Conservation (phyloP, 2,329 filamentous ascomycete species). For the Alternaria panax region DNA sequence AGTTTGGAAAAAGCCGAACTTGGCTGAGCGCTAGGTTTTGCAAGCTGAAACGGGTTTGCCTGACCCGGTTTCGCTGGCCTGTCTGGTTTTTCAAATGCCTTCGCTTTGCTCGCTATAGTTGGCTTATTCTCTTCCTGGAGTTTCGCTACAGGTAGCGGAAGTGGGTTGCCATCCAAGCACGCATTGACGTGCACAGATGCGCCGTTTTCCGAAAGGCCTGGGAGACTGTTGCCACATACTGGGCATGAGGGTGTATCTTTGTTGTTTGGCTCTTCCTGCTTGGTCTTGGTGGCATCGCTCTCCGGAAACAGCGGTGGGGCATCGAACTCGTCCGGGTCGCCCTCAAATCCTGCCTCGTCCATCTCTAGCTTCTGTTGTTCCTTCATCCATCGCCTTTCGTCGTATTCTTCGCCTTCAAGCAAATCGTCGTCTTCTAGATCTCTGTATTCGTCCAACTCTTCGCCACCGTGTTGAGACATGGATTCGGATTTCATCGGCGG, state of each 20-base stretch:
- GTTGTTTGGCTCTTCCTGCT: conserved; percentile 19
- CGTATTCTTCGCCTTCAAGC: conserved; percentile 60
- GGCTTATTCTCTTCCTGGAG: conserved; percentile 14
- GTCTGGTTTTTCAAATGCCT: conserved; percentile 72
- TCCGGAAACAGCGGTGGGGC: conserved; percentile 44
- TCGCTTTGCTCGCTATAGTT: conserved; percentile 29
- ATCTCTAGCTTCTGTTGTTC: conserved; percentile 67
- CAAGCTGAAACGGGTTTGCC: conserved; percentile 74
- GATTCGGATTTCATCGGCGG: conserved; percentile 55
- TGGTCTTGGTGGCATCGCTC: conserved; percentile 19
- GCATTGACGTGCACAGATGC: conserved; percentile 87
- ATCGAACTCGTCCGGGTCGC: conserved; percentile 63
- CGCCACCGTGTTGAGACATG: conserved; percentile 54
- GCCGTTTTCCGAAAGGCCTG: conserved; percentile 65
- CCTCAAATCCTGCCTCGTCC: conserved; percentile 56
- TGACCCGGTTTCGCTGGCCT: conserved; percentile 78
- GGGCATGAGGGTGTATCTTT: conserved; percentile 66
- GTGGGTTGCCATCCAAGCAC: conserved; percentile 84
- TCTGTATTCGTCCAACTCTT: conserved; percentile 62
- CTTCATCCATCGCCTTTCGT: conserved; percentile 71
- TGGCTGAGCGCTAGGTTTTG: conserved; percentile 44
- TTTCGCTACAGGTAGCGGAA: conserved; percentile 58
- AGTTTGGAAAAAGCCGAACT: conserved; percentile 86
- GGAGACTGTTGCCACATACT: conserved; percentile 74
- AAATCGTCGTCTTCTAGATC: conserved; percentile 69